phyloP scores from a whole-genome alignment of 441 rosid species.

The Kokia cookei region DNA sequence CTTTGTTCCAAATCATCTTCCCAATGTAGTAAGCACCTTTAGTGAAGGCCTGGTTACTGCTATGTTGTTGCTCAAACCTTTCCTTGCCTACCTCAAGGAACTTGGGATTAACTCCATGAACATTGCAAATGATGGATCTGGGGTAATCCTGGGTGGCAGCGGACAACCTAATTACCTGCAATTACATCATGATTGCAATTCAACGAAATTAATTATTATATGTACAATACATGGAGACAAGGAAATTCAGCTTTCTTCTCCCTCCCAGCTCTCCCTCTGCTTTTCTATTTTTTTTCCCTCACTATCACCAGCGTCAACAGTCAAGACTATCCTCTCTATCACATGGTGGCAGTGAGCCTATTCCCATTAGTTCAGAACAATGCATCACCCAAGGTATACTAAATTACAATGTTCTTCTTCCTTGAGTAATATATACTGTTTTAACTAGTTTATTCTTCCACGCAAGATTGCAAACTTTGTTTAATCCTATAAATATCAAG shows the following conservation, averaged over 20 bases:
- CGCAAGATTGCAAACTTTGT: background rate
- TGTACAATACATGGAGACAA: background rate
- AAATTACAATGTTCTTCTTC: background rate
- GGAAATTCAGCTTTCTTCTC: conserved; percentile 1
- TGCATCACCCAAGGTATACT: background rate
- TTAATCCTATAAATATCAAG: background rate
- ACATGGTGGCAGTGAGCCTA: background rate
- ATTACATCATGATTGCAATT: conserved; percentile 11
- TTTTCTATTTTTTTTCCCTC: background rate
- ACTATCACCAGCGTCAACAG: background rate
- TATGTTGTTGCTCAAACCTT: conserved; percentile 53
- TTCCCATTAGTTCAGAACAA: background rate
- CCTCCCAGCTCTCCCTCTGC: background rate
- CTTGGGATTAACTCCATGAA: conserved; percentile 92
- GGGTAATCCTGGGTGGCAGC: conserved; percentile 93
- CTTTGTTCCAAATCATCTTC: conserved; percentile 97
- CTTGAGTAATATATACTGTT: background rate
- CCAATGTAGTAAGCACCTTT: conserved; percentile 86
- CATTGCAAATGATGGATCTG: conserved; percentile 73
- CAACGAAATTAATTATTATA: background rate
- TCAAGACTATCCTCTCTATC: background rate
- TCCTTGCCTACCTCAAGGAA: conserved; percentile 82
- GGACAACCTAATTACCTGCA: conserved; percentile 88
- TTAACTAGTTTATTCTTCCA: background rate
- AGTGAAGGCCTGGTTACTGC: conserved; percentile 45